Conservation (phyloP, 257 asterid species). For the Nemophila menziesii region DNA sequence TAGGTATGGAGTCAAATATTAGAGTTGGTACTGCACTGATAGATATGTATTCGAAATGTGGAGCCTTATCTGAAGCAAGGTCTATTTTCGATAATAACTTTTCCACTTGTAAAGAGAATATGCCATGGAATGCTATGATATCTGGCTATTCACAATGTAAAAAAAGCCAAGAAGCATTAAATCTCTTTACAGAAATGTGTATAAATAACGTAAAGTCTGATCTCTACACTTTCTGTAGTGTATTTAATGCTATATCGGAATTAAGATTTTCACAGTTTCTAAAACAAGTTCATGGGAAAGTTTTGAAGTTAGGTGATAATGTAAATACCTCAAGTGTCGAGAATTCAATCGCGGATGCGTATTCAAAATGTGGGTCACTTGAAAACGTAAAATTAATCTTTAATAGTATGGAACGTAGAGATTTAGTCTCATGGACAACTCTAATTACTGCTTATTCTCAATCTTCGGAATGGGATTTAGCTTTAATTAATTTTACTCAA, state of each 20-base stretch:
- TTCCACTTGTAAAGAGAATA: slow-evolving; percentile 21
- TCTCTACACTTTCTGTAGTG: slow-evolving; percentile 39
- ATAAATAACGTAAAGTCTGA: slow-evolving; percentile 23
- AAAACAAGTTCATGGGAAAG: slow-evolving; percentile 36
- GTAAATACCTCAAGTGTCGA: slow-evolving; percentile 16
- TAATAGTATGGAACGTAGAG: slow-evolving; percentile 25
- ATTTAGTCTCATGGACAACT: slow-evolving; percentile 42
- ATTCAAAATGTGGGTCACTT: slow-evolving; percentile 38
- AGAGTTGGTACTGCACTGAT: slow-evolving; percentile 40
- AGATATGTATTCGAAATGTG: slow-evolving; percentile 42
- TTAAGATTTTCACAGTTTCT: slow-evolving; percentile 23
- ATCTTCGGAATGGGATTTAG: slow-evolving; percentile 29
- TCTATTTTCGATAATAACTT: slow-evolving; percentile 24
- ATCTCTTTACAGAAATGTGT: slow-evolving; percentile 27
- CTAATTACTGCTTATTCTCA: slow-evolving; percentile 36
- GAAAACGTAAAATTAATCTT: slow-evolving; percentile 31
- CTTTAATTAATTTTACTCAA: slow-evolving; percentile 24
- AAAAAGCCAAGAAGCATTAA: slow-evolving; percentile 26
- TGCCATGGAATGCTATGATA: slow-evolving; percentile 54
- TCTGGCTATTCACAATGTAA: slow-evolving; percentile 24
- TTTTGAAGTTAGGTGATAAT: slow-evolving; percentile 28
- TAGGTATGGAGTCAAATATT: slow-evolving; percentile 26
- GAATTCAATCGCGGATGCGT: slow-evolving; percentile 45
- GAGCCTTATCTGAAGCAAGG: slow-evolving; percentile 28
- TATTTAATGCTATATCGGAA: slow-evolving; percentile 32